A percentile compares a stretch with the other conserved stretches of the same genome.
Conservation (phyloP, 2,329 filamentous ascomycete species). For the Fonsecaea multimorphosa region DNA sequence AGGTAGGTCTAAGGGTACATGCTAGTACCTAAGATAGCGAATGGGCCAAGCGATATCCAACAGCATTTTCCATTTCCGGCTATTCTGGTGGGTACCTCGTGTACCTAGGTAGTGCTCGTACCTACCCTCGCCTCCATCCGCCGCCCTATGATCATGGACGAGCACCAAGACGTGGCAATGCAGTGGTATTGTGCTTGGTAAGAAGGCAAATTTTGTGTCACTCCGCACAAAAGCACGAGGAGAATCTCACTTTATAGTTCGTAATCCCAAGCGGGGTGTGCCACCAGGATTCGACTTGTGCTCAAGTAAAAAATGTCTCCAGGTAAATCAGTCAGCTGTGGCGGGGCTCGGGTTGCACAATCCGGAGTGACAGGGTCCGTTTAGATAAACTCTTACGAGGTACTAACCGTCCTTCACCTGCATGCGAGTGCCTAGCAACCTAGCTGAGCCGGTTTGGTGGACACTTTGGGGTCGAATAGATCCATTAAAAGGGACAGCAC, state of each 20-base stretch:
- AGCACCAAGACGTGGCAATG: neutral
- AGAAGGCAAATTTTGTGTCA: neutral
- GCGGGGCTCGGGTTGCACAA: neutral
- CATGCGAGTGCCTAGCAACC: too few species aligned
- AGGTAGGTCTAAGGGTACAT: neutral
- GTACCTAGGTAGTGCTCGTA: neutral
- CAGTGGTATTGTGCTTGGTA: neutral
- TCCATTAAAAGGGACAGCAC: neutral
- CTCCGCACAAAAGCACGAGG: neutral
- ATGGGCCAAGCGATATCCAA: neutral
- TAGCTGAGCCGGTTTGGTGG: neutral
- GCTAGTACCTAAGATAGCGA: neutral
- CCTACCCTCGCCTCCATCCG: neutral
- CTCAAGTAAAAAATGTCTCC: neutral
- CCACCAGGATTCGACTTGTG: neutral
- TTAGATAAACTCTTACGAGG: conserved; percentile 13
- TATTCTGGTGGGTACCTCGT: neutral
- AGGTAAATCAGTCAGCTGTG: neutral
- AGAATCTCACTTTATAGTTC: neutral
- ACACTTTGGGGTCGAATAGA: neutral
- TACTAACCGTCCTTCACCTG: neutral
- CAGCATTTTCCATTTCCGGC: neutral
- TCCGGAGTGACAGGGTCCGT: conserved; percentile 22
- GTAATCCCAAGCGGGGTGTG: neutral
- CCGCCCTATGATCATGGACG: too few species aligned